Base-by-base conservation (phyloP, 1,284 basidiomycete genomes). In the Coriolopsis trogii region DNA sequence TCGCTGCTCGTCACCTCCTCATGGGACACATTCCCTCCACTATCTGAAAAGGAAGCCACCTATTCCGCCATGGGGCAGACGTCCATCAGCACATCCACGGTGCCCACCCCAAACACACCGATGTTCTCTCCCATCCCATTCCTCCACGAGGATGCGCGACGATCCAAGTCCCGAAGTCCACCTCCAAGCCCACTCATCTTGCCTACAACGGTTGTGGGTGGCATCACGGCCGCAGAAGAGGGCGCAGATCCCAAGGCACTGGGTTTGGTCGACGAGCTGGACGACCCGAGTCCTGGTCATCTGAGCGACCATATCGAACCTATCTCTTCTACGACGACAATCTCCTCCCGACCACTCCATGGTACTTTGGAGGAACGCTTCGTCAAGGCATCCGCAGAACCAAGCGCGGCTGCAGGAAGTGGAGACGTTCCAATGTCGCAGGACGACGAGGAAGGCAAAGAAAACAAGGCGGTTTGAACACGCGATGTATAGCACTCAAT, bases 91-190 rank as follows among this genome's bases (percentile, higher is more conserved):
- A 69, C 74, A 29, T 72, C 73, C 20, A 67, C 73, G 36, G 65
- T 66, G 61, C 84, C 81, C 36, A 75, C 75, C 37, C 87, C 90
- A 2, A 76, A 80, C 31, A 92, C 90, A 13, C 90, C 91, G 3
- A 73, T 92, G 46, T 93, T 92, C 71, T 90, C 87, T 2, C 90
- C 91, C 1, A 91, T 93, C 56, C 82, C 90, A 5, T 93, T 93
- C 77, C 71, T 91, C 21, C 87, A 91, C 62, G 82, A 84, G 49
- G 89, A 89, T 66, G 87, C 84, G 18, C 78, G 89, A 52, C 80
- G 84, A 44, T 89, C 87, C 18, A 84, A 80, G 64, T 88, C 87
- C 34, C 83, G 77, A 45, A 90, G 86, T 61, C 88, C 89, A 10
- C 86, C 86, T 25, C 85, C 87, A 29, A 89, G 87, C 21, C 89